Conservation (phyloP, 2,329 filamentous ascomycete species). For the Delphinella strobiligena region DNA sequence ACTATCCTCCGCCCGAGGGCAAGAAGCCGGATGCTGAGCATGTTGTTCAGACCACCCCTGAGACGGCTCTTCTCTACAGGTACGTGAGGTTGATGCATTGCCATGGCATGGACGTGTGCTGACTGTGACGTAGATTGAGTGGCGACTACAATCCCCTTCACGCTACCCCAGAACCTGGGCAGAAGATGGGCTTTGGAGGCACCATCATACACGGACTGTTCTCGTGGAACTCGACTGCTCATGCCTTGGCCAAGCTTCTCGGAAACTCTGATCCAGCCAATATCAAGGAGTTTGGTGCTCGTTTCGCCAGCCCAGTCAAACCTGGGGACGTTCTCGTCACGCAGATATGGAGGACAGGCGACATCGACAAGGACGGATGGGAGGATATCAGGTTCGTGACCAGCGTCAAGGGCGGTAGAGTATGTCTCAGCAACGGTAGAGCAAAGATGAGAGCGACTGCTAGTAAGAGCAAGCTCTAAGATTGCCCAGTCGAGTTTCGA, state of each 20-base stretch:
- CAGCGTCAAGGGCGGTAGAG: conserved; percentile 67
- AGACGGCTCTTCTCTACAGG: conserved; percentile 66
- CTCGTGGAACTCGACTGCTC: conserved; percentile 70
- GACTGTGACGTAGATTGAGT: conserved; percentile 43
- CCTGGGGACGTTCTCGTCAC: conserved; percentile 73
- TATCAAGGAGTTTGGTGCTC: conserved; percentile 76
- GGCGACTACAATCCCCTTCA: conserved; percentile 93
- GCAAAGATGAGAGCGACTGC: conserved; percentile 58
- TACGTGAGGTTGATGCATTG: neutral
- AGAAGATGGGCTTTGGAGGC: conserved; percentile 84
- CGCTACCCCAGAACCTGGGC: conserved; percentile 70
- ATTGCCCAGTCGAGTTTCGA: neutral
- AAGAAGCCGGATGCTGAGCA: conserved; percentile 59
- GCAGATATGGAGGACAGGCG: conserved; percentile 68
- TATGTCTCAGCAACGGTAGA: conserved; percentile 76
- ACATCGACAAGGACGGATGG: conserved; percentile 50
- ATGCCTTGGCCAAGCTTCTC: conserved; percentile 59
- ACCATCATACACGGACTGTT: conserved; percentile 82
- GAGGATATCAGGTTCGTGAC: conserved; percentile 78
- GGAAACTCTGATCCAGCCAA: conserved; percentile 69
- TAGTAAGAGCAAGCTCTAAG: conserved; percentile 46
- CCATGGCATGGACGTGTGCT: neutral
- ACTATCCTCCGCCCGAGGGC: conserved; percentile 63
- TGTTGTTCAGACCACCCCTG: conserved; percentile 55
- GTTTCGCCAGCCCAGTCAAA: conserved; percentile 74